Base-by-base conservation (phyloP, 371 early-diverging fungal genomes). In the Mortierella sp. region DNA sequence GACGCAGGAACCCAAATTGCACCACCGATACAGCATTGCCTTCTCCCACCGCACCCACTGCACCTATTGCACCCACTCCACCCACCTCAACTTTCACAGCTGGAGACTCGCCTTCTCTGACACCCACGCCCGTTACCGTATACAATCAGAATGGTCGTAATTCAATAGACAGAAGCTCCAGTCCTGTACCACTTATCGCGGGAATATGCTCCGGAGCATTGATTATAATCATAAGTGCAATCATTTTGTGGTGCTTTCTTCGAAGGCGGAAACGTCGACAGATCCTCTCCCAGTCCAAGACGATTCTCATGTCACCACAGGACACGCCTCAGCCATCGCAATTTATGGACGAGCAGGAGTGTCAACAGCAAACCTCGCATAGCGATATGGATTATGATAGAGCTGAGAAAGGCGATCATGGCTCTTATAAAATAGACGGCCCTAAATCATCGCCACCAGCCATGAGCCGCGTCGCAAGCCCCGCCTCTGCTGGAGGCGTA, bases 221-320 rank as follows among this genome's bases (percentile, higher is more conserved):
- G 9, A 24, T 28, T 11, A 9, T 63, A 10, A 3, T 57, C 3
- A n/a, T 24, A 12, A 24, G 63, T 10, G 32, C 49, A 9, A 0
- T 63, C 1, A 12, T 40, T 37, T 22, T 70, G 18, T 70, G 70
- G 64, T 70, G 58, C 55, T 58, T 30, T 49, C 45, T 70, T 22
- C 63, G 64, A 9, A 55, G 47, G 24, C 40, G 58, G 39, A 62
- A 60, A 35, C 70, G 64, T 18, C 39, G 20, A 32, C 64, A 57
- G 22, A 63, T 57, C 2, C 40, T 63, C 4, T 70, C 64, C 10
- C 35, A 63, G 24, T 70, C 64, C 6, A 70, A 70, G 28, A 57
- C 64, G 28, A 57, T 63, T 3, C 64, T 63, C 20, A 70, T 63
- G 70, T 63, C 70, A 14, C 62, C 62, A 5, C 62, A 37, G 5